Base-by-base conservation (phyloP, 176 grass and related monocot species). In the Alloteropsis semialata region DNA sequence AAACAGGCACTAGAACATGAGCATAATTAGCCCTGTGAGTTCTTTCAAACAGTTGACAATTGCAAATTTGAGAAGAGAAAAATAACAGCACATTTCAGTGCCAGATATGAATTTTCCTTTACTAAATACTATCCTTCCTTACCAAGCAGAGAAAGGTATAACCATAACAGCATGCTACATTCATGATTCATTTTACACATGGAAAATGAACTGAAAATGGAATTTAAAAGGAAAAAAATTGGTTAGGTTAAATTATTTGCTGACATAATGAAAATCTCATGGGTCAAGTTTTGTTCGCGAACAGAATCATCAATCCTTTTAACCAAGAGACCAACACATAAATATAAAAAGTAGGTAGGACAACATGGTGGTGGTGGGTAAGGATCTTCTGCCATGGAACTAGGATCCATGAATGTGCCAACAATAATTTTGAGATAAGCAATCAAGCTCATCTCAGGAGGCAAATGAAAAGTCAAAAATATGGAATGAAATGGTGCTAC, bases 341-440 rank as follows among this genome's bases (percentile, higher is more conserved):
- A 60, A 53, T 27, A 74, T 37, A 81, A 75, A 32, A 65, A 56
- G 24, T 19, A 41, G 25, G 22, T 30, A 55, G 63, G 36, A 57
- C 17, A 68, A 69, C 2, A 78, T 63, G 54, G 54, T 63, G 69
- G 22, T 63, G 54, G 54, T 63, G 69, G 22, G 10, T 22, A 55
- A 65, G 48, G 22, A 76, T 66, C 68, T 65, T 37, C 51, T 72
- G 56, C 73, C 33, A 65, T 64, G 45, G 15, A 14, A 50, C 15
- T 32, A 79, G 21, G 15, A 71, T 79, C 65, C 75, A 41, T 71
- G 55, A 72, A 63, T 60, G 30, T 49, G 27, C 14, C 39, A 85
- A 24, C 10, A 58, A 81, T 28, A 87, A 76, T 63, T 54, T 19
- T 25, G 6, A 41, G 76, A 62, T 56, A 21, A 45, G 22, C 57